Evolutionary conservation across 257 asterid genomes (phyloP).

Genomic region (Sherardia arvensis): DNA sequence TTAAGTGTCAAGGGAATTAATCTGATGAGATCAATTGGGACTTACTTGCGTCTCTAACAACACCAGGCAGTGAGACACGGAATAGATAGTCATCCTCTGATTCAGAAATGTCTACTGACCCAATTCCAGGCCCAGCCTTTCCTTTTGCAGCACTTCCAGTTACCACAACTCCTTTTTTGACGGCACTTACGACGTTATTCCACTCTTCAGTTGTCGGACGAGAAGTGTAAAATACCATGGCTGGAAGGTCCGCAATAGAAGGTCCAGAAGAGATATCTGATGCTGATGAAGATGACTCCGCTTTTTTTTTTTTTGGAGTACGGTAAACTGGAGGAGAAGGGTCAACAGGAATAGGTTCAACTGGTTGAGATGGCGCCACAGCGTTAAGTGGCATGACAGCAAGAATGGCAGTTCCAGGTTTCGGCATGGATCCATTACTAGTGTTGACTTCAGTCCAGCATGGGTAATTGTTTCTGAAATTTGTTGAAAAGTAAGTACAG

Average conservation of each 20-base stretch:
- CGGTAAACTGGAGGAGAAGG: too few relatives aligned
- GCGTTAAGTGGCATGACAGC: too few relatives aligned
- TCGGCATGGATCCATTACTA: too few relatives aligned
- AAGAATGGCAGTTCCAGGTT: too few relatives aligned
- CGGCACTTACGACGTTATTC: constrained; percentile 24
- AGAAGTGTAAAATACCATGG: constrained; percentile 29
- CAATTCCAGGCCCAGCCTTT: constrained; percentile 33
- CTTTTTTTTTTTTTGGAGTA: too few relatives aligned
- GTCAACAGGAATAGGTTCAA: too few relatives aligned
- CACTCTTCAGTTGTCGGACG: constrained; percentile 30
- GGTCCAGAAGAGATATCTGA: too few relatives aligned
- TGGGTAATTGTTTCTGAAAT: too few relatives aligned
- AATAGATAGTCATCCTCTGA: constrained; percentile 31
- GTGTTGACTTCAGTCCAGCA: too few relatives aligned
- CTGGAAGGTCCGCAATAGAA: constrained; percentile 17
- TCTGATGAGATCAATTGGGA: constrained; percentile 4
- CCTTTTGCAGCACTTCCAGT: constrained; percentile 37
- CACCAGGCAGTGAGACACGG: constrained; percentile 46
- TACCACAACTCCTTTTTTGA: constrained; percentile 26
- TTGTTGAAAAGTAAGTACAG: too few relatives aligned
- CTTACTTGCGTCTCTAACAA: constrained; percentile 32
- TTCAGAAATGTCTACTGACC: constrained; percentile 35
- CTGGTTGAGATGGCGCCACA: too few relatives aligned
- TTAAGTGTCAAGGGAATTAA: not conserved
- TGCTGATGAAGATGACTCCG: too few relatives aligned